Evolutionary conservation across 164 flowering plant genomes (phyloP), one percentile per base, ranked within the genome.

Genomic region (Dillenia suffruticosa): DNA sequence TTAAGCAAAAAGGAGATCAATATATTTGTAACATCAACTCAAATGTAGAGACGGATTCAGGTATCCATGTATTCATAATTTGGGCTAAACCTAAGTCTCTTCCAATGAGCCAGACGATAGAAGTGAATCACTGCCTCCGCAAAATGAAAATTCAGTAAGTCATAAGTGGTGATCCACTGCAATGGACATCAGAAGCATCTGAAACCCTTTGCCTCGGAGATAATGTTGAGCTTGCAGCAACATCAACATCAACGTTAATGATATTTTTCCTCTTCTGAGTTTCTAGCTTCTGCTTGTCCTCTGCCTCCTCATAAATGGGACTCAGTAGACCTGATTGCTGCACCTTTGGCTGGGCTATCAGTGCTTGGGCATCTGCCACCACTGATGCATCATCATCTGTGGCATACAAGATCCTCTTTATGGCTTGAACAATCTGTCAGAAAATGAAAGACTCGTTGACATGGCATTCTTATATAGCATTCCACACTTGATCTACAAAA

Each of bases 191-290:
- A 7, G 87, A 80, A 54, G 82, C 77, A 79, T 88, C 92, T 12
- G 88, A 86, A 3, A 79, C 70, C 79, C 87, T 84, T 70, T 80
- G 97, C 74, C 86, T 86, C 12, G 90, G 92, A 26, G 97, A 88
- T 61, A 83, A 77, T 1, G 79, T 71, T 48, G 79, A 62, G 53
- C 61, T 70, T 52, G 82, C 88, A 46, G 79, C 90, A 54, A 61
- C 77, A 65, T 90, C 90, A 46, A 86, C 78, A 47, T 88, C 95
- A 9, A 63, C 12, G 16, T 79, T 84, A 57, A 71, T 26, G 15
- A 80, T 82, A 44, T 43, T 72, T 54, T 90, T 90, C 32, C 97
- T 82, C 81, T 90, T 90, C 60, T 75, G 90, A 51, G 71, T 68
- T 50, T 86, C 92, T 15, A 63, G 11, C 63, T 69, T 79, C 8